Evolutionary conservation across 805 yeast genomes (phyloP), one percentile per base, ranked within the genome.

Genomic region (Metschnikowia reukaufii): DNA sequence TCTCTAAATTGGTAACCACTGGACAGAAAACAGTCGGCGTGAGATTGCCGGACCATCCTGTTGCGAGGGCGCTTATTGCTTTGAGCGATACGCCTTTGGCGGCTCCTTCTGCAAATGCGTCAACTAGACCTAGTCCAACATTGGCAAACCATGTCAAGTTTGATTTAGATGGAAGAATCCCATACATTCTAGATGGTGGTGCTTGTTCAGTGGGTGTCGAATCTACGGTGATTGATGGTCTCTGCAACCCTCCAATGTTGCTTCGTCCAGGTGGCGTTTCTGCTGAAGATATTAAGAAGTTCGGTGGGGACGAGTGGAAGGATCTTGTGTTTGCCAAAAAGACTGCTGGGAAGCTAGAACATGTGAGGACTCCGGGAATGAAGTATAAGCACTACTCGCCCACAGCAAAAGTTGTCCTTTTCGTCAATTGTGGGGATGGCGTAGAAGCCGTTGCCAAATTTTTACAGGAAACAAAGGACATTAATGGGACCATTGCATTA

Each of bases 81-180:
- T 59, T 87, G 10, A 81, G 95, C 44, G 94, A 90, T 54, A 78
- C 86, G 1, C 98, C 99, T 1, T 67, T 94, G 31, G 99, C 99
- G 0, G 99, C 99, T 0, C 99, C 99, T 0, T 88, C 96, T 1
- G 99, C 99, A 2, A 94, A 94, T 65, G 92, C 97, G 1, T 89
- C 97, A 1, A 94, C 99, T 0, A 72, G 89, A 42, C 99, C 99
- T 1, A 86, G 96, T 16, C 97, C 98, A 1, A 94, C 99, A 0
- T 60, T 76, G 29, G 98, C 99, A 0, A 66, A 76, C 8, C 99
- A 94, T 63, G 99, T 94, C 0, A 79, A 68, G 55, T 81, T 82
- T 58, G 99, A 94, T 61, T 66, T 94, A 44, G 60, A 86, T 1
- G 92, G 90, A 0, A 81, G 77, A 50, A 88, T 94, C 12, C 96